Evolutionary conservation across 345 rosid genomes (phyloP).

Genomic region (Dimocarpus longan): DNA sequence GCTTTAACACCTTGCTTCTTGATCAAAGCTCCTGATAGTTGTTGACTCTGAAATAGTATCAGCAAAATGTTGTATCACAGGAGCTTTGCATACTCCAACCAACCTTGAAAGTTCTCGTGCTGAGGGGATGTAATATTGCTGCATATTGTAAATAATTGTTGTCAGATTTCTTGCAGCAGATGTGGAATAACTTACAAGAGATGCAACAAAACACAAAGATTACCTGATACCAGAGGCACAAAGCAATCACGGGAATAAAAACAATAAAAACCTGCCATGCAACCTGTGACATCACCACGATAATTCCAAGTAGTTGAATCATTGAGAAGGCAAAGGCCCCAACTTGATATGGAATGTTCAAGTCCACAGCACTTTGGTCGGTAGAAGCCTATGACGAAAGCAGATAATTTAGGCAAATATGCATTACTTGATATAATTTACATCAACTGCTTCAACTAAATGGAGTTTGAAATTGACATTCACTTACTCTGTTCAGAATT

Average conservation of each 20-base stretch:
- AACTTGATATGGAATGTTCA: not conserved
- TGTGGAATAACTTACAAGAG: not conserved
- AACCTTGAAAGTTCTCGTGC: conserved; percentile 73
- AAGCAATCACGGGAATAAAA: conserved; percentile 16
- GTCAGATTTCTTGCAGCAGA: not conserved
- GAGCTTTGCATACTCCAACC: conserved; percentile 72
- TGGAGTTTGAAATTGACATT: not conserved
- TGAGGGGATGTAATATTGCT: conserved; percentile 69
- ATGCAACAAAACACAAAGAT: not conserved
- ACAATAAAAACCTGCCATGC: not conserved
- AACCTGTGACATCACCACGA: not conserved
- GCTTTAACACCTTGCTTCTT: conserved; percentile 64
- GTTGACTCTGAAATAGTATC: conserved; percentile 72
- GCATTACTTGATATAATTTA: conserved; percentile 18
- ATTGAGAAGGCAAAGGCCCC: not conserved
- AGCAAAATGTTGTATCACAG: conserved; percentile 71
- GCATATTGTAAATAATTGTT: conserved; percentile 20
- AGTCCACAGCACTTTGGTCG: conserved; percentile 10
- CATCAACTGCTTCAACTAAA: no score
- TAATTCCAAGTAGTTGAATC: not conserved
- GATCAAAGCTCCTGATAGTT: conserved; percentile 74
- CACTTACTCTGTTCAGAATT: conserved; percentile 55
- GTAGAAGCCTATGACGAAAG: conserved; percentile 7
- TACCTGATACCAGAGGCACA: conserved; percentile 16
- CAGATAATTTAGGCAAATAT: not conserved